Evolutionary conservation across 805 yeast genomes (phyloP).

Genomic region (Saturnispora gosingensis): DNA sequence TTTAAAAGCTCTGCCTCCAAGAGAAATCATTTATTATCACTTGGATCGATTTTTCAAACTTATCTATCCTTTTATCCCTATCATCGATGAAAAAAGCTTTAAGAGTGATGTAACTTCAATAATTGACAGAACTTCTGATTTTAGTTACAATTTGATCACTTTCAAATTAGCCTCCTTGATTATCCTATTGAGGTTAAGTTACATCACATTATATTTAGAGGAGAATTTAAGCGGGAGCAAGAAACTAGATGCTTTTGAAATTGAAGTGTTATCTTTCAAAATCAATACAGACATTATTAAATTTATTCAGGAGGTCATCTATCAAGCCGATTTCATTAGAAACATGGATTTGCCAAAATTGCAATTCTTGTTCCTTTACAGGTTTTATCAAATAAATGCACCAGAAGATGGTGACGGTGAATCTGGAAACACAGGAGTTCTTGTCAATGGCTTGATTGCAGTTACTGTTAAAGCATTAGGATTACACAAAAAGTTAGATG

Average conservation of each 20-base stretch:
- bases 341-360: constrained; percentile 33
- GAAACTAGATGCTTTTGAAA: constrained; percentile 8
- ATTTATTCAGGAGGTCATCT: constrained; percentile 32
- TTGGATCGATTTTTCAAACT: constrained; percentile 30
- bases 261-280: constrained; percentile 25
- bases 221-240: constrained; percentile 9
- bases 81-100: constrained; percentile 34
- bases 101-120: constrained; percentile 27
- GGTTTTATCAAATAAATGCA: constrained; percentile 33
- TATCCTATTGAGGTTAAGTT: constrained; percentile 23
- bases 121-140: constrained; percentile 14
- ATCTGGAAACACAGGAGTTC: constrained; percentile 33
- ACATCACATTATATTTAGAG: constrained; percentile 16
- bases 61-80: constrained; percentile 40
- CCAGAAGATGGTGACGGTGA: constrained; percentile 46
- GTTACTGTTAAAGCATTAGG: constrained; percentile 39
- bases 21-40: constrained; percentile 29
- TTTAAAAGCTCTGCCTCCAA: constrained; percentile 20
- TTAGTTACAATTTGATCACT: not conserved
- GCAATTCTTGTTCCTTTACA: constrained; percentile 33
- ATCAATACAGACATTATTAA: constrained; percentile 31
- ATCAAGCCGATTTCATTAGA: constrained; percentile 31
- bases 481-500: constrained; percentile 22
- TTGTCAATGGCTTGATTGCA: constrained; percentile 29
- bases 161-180: constrained; percentile 21